Conservation (phyloP, 805 yeast genomes). For the Saccharomyces mikatae region DNA sequence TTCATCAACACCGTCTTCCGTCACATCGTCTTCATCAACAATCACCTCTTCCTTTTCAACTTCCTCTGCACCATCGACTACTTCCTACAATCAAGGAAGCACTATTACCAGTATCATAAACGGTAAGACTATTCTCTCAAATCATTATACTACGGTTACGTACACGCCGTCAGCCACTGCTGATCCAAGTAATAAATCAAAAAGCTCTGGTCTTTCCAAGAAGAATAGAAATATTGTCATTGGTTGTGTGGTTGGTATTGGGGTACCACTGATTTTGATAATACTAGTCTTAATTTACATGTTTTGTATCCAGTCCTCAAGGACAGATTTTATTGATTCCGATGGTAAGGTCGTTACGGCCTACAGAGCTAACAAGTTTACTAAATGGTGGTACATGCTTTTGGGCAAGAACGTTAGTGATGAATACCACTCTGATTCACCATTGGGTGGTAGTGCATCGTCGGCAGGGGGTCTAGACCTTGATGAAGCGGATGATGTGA, state of each 20-base stretch:
- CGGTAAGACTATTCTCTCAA: constrained; percentile 27
- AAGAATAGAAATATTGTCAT: constrained; percentile 45
- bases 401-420: constrained; percentile 17
- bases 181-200: constrained; percentile 9
- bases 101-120: constrained; percentile 22
- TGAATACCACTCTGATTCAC: constrained; percentile 22
- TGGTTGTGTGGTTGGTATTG: constrained; percentile 64
- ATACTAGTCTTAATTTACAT: constrained; percentile 13
- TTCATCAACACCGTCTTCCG: constrained; percentile 9
- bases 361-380: constrained; percentile 17
- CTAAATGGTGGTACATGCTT: constrained; percentile 15
- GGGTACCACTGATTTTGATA: constrained; percentile 43
- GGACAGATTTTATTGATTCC: constrained; percentile 25
- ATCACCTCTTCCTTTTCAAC: constrained; percentile 7
- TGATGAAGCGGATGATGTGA: constrained; percentile 1
- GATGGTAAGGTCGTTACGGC: constrained; percentile 28
- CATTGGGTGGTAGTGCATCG: constrained; percentile 13
- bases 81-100: constrained; percentile 3
- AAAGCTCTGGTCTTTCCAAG: constrained; percentile 35
- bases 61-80: constrained; percentile 9
- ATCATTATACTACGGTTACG: constrained; percentile 26
- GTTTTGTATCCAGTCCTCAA: constrained; percentile 20
- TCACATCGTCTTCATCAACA: constrained; percentile 6
- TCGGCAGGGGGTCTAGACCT: neutral
- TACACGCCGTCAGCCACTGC: constrained; percentile 20